Evolutionary conservation across 805 yeast genomes (phyloP).

Genomic region (Alloascoidea hylecoeti): DNA sequence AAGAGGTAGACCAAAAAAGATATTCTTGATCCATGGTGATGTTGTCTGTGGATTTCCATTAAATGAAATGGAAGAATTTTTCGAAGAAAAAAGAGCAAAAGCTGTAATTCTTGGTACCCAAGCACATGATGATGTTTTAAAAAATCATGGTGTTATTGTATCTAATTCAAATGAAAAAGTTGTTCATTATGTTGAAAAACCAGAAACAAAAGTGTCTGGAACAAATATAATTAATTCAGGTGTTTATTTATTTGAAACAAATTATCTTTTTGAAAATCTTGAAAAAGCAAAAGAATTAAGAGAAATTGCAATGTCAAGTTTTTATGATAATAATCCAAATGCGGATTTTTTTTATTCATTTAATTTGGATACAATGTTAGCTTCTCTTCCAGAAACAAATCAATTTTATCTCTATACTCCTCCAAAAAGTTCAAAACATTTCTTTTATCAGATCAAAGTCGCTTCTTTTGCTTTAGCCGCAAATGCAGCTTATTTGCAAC

Average conservation of each 20-base stretch:
- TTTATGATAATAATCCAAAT: constrained; percentile 52
- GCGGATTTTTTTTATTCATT: constrained; percentile 60
- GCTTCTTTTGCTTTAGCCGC: constrained; percentile 54
- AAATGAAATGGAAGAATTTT: constrained; percentile 21
- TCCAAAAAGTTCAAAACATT: too few relatives aligned
- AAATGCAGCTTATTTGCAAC: constrained; percentile 39
- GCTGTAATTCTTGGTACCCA: constrained; percentile 46
- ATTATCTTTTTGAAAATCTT: constrained; percentile 33
- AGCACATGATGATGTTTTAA: constrained; percentile 26
- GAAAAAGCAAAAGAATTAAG: constrained; percentile 21
- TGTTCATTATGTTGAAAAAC: constrained; percentile 55
- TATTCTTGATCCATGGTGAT: constrained; percentile 51
- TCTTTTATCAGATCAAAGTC: constrained; percentile 56
- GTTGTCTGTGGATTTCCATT: constrained; percentile 47
- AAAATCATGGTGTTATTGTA: constrained; percentile 45
- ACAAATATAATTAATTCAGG: constrained; percentile 50
- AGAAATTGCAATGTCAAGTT: constrained; percentile 42
- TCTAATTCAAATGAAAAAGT: constrained; percentile 41
- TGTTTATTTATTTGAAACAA: constrained; percentile 35
- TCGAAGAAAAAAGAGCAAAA: constrained; percentile 24
- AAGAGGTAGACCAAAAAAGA: constrained; percentile 29
- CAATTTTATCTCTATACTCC: constrained; percentile 29
- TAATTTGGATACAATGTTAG: constrained; percentile 63
- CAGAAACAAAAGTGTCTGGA: constrained; percentile 51
- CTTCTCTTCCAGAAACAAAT: constrained; percentile 23